A percentile compares a stretch with the other conserved stretches of the same genome.
Conservation (phyloP, 495 filamentous ascomycete species). For the Aspergillus sclerotiicarbonarius region DNA sequence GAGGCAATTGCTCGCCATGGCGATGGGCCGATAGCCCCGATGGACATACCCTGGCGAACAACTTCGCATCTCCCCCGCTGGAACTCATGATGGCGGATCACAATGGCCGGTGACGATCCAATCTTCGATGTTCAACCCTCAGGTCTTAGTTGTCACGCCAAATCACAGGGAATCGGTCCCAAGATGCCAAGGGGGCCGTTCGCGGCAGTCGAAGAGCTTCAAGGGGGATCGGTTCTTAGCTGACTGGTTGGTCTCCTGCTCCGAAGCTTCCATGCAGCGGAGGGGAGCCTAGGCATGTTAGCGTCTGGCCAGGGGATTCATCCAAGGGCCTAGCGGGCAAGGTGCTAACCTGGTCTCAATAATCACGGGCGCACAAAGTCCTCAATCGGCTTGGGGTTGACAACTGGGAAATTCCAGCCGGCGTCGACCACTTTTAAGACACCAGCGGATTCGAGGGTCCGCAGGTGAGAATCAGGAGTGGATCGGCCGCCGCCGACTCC, state of each 20-base stretch:
- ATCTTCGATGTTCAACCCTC: slow-evolving; percentile 4
- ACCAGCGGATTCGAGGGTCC: slow-evolving; percentile 8
- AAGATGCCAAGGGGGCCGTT: slow-evolving; percentile 12
- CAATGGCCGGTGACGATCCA: slow-evolving; percentile 7
- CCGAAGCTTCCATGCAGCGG: slow-evolving; percentile 26
- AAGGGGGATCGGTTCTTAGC: slow-evolving; percentile 18
- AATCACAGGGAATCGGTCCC: slow-evolving; percentile 26
- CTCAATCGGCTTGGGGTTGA: background rate
- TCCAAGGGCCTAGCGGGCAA: background rate
- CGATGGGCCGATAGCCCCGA: background rate
- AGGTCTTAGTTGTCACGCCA: slow-evolving; percentile 6
- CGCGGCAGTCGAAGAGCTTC: slow-evolving; percentile 11
- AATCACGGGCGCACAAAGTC: background rate
- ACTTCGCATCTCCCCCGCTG: slow-evolving; percentile 91
- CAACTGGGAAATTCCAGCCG: background rate
- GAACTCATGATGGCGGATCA: slow-evolving; percentile 61
- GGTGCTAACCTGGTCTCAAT: slow-evolving; percentile 3
- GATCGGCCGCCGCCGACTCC: slow-evolving; percentile 26
- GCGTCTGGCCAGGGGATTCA: slow-evolving; percentile 8
- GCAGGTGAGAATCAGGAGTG: slow-evolving; percentile 28
- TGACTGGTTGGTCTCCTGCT: slow-evolving; percentile 24
- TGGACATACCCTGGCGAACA: slow-evolving; percentile 93
- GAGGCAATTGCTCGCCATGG: background rate
- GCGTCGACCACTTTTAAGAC: background rate
- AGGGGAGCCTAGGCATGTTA: slow-evolving; percentile 15